Evolutionary conservation across 768 basidiomycete species (phyloP).

Genomic region (Lactifluus hygrophoroides): DNA sequence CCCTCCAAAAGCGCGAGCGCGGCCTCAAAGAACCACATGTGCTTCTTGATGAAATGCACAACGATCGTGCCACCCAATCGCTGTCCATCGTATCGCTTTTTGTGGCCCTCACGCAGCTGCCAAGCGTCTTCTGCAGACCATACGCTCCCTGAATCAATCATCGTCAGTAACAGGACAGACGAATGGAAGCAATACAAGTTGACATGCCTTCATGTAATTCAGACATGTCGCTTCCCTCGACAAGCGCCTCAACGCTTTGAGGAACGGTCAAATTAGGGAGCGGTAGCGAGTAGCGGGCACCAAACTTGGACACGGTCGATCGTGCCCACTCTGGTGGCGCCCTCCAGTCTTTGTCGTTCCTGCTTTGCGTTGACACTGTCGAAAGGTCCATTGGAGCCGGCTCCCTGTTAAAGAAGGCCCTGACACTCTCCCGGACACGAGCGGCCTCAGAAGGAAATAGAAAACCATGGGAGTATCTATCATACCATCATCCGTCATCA

Average conservation of each 20-base stretch:
- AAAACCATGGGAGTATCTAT: slow-evolving; percentile 91
- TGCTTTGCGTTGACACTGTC: slow-evolving; percentile 23
- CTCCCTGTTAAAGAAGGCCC: slow-evolving; percentile 41
- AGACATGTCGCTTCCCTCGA: slow-evolving; percentile 88
- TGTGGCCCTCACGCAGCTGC: slow-evolving; percentile 63
- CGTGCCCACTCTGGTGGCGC: slow-evolving; percentile 59
- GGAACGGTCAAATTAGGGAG: slow-evolving; percentile 50
- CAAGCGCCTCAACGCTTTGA: slow-evolving; percentile 82
- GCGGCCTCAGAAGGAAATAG: slow-evolving; percentile 84
- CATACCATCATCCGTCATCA: background rate
- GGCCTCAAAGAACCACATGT: slow-evolving; percentile 94
- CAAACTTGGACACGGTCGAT: slow-evolving; percentile 84
- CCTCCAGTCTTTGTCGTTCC: slow-evolving; percentile 23
- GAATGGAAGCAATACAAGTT: background rate
- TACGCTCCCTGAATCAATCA: slow-evolving; percentile 38
- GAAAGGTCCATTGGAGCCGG: slow-evolving; percentile 19
- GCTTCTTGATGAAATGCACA: slow-evolving; percentile 96
- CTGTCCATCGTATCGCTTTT: slow-evolving; percentile 51
- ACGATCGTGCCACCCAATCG: slow-evolving; percentile 89
- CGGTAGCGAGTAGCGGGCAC: slow-evolving; percentile 64
- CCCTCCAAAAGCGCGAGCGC: slow-evolving; percentile 79
- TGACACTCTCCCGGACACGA: slow-evolving; percentile 52
- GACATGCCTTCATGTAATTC: slow-evolving; percentile 50
- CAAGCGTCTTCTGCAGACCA: slow-evolving; percentile 59
- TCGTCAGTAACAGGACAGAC: background rate